These are phyloP conservation scores for Glycine soja DNA, from an alignment of 306 rosid species.

Conservation along the genomic window DNA sequence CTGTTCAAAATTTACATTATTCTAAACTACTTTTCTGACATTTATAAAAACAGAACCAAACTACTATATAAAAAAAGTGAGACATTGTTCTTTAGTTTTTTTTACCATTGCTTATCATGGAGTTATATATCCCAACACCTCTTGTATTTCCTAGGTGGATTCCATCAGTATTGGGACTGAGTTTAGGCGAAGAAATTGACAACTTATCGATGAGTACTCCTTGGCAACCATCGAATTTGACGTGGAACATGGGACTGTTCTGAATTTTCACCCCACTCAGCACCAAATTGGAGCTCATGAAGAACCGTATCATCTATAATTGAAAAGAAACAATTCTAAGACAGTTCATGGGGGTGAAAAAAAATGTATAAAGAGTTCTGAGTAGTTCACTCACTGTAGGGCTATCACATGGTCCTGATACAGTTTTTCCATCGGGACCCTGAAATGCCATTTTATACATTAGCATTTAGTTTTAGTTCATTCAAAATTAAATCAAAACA, in stretches of 20 bases:
- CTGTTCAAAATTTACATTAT: slow-evolving; percentile 51
- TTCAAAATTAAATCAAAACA: slow-evolving; percentile 21
- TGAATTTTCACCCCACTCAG: slow-evolving; percentile 70
- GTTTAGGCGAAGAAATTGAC: slow-evolving; percentile 85
- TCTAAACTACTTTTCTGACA: slow-evolving; percentile 32
- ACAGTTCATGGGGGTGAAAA: not conserved
- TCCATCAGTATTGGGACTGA: slow-evolving; percentile 97
- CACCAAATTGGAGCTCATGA: slow-evolving; percentile 84
- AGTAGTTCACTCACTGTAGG: slow-evolving; percentile 76
- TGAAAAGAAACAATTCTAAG: not conserved
- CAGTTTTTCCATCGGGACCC: slow-evolving; percentile 74
- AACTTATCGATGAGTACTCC: slow-evolving; percentile 73
- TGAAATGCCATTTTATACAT: slow-evolving; percentile 45
- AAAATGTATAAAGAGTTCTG: not conserved
- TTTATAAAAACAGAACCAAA: slow-evolving; percentile 14
- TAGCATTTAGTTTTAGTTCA: slow-evolving; percentile 32
- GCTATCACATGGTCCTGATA: slow-evolving; percentile 86
- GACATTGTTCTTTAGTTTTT: not conserved
- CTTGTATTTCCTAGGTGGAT: slow-evolving; percentile 81
- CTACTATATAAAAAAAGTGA: slow-evolving; percentile 8
- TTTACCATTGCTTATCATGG: slow-evolving; percentile 85
- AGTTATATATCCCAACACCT: slow-evolving; percentile 71
- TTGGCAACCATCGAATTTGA: slow-evolving; percentile 91
- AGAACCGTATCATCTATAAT: slow-evolving; percentile 81
- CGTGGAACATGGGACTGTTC: slow-evolving; percentile 89